A percentile compares a stretch with the other conserved stretches of the same genome.
These are phyloP conservation scores for Auriculariales sp. DNA, from an alignment of 768 basidiomycete species.

Conservation along the genomic window DNA sequence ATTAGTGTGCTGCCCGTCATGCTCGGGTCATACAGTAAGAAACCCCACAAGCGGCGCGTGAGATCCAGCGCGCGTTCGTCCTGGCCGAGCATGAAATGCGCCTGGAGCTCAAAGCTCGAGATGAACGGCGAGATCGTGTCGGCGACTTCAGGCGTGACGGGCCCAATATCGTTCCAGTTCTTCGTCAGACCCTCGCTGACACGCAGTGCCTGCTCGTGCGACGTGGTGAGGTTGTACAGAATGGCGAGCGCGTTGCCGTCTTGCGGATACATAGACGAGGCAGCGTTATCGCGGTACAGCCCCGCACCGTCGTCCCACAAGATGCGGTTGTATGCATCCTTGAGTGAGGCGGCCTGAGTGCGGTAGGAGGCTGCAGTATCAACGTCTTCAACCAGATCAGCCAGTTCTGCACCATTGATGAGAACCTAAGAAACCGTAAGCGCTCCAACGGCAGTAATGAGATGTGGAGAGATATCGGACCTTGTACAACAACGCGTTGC, in stretches of 20 bases:
- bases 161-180: constrained; percentile 39
- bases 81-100: constrained; percentile 40
- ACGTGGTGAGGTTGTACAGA: constrained; percentile 34
- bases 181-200: constrained; percentile 32
- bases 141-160: constrained; percentile 40
- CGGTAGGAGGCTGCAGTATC: constrained; percentile 23
- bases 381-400: constrained; percentile 21
- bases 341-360: constrained; percentile 32
- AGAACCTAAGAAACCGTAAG: constrained; percentile 33
- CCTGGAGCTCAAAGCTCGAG: constrained; percentile 43
- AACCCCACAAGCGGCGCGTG: constrained; percentile 41
- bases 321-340: constrained; percentile 31
- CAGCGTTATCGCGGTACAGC: constrained; percentile 40
- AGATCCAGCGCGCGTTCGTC: constrained; percentile 38
- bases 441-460: background rate
- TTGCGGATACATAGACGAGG: constrained; percentile 37
- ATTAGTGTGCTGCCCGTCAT: constrained; percentile 43
- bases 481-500: constrained; percentile 38
- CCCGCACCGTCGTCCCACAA: constrained; percentile 36
- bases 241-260: constrained; percentile 47
- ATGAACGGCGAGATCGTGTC: constrained; percentile 49
- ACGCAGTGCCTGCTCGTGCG: constrained; percentile 20
- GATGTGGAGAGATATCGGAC: constrained; percentile 12
- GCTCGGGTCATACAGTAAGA: constrained; percentile 40
- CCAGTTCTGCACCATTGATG: constrained; percentile 30